These are phyloP conservation scores for Jamesozyma spencerorum DNA, from an alignment of 805 yeast species.

Conservation along the genomic window DNA sequence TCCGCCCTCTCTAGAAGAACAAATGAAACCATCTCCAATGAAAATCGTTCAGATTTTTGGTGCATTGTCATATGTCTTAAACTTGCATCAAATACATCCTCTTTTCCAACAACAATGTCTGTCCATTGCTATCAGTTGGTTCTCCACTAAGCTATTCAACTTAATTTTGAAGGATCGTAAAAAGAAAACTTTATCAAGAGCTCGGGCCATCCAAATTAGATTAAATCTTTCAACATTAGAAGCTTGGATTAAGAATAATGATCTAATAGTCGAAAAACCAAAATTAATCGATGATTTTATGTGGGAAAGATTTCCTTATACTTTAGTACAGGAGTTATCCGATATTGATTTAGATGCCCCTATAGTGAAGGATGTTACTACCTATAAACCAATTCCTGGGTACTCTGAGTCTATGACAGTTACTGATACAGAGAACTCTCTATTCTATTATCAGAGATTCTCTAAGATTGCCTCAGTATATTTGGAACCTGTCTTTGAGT, in stretches of 20 bases:
- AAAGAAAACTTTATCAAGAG: conserved; percentile 59
- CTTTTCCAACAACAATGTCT: conserved; percentile 69
- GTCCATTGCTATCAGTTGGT: conserved; percentile 69
- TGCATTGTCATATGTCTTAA: conserved; percentile 77
- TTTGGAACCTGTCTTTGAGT: conserved; percentile 62
- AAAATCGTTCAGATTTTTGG: conserved; percentile 78
- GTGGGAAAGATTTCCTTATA: conserved; percentile 33
- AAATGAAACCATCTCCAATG: conserved; percentile 83
- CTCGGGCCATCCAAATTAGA: conserved; percentile 82
- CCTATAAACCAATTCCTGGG: conserved; percentile 16
- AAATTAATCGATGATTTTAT: conserved; percentile 31
- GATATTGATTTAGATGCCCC: conserved; percentile 20
- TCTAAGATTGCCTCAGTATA: conserved; percentile 57
- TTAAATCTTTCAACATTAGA: conserved; percentile 79
- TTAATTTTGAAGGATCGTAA: conserved; percentile 50
- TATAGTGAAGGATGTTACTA: conserved; percentile 20
- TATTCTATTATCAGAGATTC: conserved; percentile 56
- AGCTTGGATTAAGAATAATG: conserved; percentile 73
- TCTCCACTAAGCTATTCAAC: conserved; percentile 66
- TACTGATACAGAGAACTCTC: conserved; percentile 32
- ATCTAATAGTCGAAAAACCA: conserved; percentile 24
- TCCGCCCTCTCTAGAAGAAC: conserved; percentile 76
- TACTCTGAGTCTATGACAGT: conserved; percentile 5
- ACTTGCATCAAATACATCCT: conserved; percentile 71
- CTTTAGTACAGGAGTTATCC: conserved; percentile 27